phyloP scores from a whole-genome alignment of 1,284 basidiomycete genomes.

The Hemileia vastatrix region DNA sequence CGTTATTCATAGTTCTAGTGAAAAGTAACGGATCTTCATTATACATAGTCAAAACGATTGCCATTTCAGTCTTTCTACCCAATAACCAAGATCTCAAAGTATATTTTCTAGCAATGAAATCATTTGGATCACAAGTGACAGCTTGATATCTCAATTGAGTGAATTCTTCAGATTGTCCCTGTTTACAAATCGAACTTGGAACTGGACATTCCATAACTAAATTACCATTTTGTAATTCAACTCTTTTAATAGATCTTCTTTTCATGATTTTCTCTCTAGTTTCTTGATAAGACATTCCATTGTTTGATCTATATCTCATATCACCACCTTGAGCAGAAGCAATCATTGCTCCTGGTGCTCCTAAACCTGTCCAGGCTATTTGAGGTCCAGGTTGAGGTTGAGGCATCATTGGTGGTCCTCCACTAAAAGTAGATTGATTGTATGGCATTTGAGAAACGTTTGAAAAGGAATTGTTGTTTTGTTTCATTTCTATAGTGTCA shows the following conservation, averaged over 20 bases:
- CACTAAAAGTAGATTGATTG: neutral
- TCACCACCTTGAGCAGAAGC: too few relatives aligned
- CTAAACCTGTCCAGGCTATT: too few relatives aligned
- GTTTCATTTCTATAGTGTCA: conserved; percentile 16
- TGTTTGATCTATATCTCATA: too few relatives aligned
- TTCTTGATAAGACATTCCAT: too few relatives aligned
- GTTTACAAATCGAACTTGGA: conserved; percentile 39
- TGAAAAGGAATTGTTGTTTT: neutral
- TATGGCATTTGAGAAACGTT: neutral
- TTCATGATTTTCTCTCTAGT: too few relatives aligned
- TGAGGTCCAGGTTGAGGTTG: too few relatives aligned
- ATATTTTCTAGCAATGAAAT: conserved; percentile 30
- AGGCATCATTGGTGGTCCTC: neutral
- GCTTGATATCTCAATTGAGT: conserved; percentile 40
- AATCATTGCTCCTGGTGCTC: too few relatives aligned
- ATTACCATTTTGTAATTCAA: conserved; percentile 43
- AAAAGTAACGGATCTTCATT: neutral
- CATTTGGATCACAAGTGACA: conserved; percentile 37
- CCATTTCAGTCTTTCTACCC: conserved; percentile 46
- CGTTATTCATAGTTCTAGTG: neutral
- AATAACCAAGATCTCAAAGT: conserved; percentile 41
- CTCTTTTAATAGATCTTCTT: too few relatives aligned
- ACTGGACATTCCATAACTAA: conserved; percentile 45
- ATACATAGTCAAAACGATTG: conserved; percentile 41
- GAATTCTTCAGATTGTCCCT: conserved; percentile 40